Base-by-base conservation (phyloP, 1,284 basidiomycete genomes). In the Trichosporon ovoides region DNA sequence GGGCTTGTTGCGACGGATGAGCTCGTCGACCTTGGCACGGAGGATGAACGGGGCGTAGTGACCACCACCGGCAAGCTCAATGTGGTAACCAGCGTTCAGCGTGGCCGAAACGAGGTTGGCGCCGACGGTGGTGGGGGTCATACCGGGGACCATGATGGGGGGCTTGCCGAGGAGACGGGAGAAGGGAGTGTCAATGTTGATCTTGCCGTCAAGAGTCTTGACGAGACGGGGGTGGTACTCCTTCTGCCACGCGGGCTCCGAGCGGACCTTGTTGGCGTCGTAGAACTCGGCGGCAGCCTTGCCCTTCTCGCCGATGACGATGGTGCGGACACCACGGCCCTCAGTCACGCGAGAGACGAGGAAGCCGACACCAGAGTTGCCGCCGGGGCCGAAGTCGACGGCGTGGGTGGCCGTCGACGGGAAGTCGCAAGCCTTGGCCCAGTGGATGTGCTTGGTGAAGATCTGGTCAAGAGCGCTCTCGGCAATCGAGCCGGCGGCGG, bases 121-220 rank as follows among this genome's bases (percentile, higher is more conserved):
- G 71, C 92, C 87, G 63, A 97, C 93, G 20, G 93, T 97, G 1
- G 87, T 87, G 1, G 93, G 93, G 0, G 93, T 96, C 96, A 98
- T 98, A 65, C 95, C 96, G 51, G 92, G 92, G 50, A 98, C 92
- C 93, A 97, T 98, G 77, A 98, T 87, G 18, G 95, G 95, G 1
- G 95, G 86, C 80, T 97, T 97, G 67, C 92, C 91, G 36, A 98
- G 80, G 52, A 98, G 84, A 63, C 95, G 89, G 56, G 94, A 96
- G 83, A 96, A 95, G 7, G 92, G 88, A 0, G 95, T 98, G 77
- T 98, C 93, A 69, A 98, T 83, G 73, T 94, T 87, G 57, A 97
- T 80, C 64, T 85, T 87, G 50, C 93, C 94, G 77, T 96, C 91
- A 65, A 86, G 86, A 19, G 92, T 96, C 80, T 88, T 92, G 57